A percentile compares a stretch with the other conserved stretches of the same genome.
phyloP scores from a whole-genome alignment of 2,329 filamentous ascomycete species.

The Clarireedia sp. region DNA sequence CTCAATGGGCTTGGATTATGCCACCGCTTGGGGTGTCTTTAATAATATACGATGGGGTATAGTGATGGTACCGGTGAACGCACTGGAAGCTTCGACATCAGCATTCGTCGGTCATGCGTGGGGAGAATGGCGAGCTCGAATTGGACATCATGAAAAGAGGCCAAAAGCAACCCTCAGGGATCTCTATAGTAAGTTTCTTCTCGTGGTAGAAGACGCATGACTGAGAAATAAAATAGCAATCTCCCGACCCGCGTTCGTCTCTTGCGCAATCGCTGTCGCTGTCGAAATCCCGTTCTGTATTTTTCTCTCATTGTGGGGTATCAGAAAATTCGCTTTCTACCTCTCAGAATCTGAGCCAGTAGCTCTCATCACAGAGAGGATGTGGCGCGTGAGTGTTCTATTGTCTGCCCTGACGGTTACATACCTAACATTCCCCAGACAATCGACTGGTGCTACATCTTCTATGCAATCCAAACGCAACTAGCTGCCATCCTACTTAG shows the following conservation, averaged over 20 bases:
- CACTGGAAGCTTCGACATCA: slow-evolving; percentile 56
- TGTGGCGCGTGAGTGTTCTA: slow-evolving; percentile 34
- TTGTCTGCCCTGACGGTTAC: too few relatives aligned
- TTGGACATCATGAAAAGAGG: slow-evolving; percentile 26
- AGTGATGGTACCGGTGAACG: slow-evolving; percentile 62
- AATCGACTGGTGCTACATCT: slow-evolving; percentile 60
- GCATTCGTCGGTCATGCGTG: slow-evolving; percentile 61
- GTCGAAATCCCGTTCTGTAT: slow-evolving; percentile 57
- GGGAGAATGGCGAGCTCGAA: slow-evolving; percentile 41
- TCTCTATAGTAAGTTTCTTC: slow-evolving; percentile 24
- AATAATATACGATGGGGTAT: slow-evolving; percentile 68
- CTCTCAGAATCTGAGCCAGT: slow-evolving; percentile 50
- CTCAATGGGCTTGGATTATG: slow-evolving; percentile 53
- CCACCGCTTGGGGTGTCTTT: slow-evolving; percentile 67
- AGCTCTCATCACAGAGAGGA: slow-evolving; percentile 52
- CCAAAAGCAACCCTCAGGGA: slow-evolving; percentile 30
- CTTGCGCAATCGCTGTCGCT: slow-evolving; percentile 43
- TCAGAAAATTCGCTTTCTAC: slow-evolving; percentile 52
- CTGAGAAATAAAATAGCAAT: slow-evolving; percentile 30
- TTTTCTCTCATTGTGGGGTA: slow-evolving; percentile 52
- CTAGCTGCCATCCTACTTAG: slow-evolving; percentile 55
- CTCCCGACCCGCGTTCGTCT: slow-evolving; percentile 43
- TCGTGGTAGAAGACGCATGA: neutral
- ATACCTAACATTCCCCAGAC: slow-evolving; percentile 22
- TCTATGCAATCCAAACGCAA: slow-evolving; percentile 59